Base-by-base conservation (phyloP, 164 flowering plant species). In the Annona cherimola region DNA sequence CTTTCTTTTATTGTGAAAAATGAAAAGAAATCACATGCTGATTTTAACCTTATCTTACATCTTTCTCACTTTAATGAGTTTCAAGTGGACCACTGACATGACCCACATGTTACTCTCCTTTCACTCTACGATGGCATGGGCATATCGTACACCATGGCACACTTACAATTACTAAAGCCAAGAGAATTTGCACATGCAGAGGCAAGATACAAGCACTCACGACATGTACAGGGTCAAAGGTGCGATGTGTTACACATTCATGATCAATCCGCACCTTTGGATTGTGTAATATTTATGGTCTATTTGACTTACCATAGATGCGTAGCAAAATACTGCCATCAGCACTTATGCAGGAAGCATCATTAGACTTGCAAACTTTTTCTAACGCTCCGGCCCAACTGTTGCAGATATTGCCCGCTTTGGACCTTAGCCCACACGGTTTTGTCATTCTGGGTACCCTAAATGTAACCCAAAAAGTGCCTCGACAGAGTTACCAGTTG, bases 51-150 rank as follows among this genome's bases (percentile, higher is more conserved):
- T 64, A 8, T 20, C n/a, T 61, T 61, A 61, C 7, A 14, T 16
- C 43, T 63, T 63, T 63, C 42, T 40, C 5, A 11, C 40, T 35
- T 63, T 26, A 40, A 39, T 39, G 18, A 41, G 44, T 64, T 16
- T 41, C 42, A 7, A 8, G 4, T 35, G 43, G 18, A 9, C 4
- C 3, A 14, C 6, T 63, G 42, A 7, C 9, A n/a, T 35, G 19
- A 41, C 45, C 67, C 67, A 41, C 66, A 41, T 63, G 42, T 18
- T 39, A 4, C 11, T 40, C 5, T 42, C 19, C 42, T 69, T 18
- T 42, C 72, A 42, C 42, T 66, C 42, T 39, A 68, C 46, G 54
- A 71, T 71, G 68, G 62, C 73, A 39, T 42, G 67, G 20, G 74
- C 44, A 61, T 35, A 35, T 63, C 67, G 45, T 65, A 72, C 62